phyloP scores from a whole-genome alignment of 768 basidiomycete species.

The Tylopilus rubrobrunneus region DNA sequence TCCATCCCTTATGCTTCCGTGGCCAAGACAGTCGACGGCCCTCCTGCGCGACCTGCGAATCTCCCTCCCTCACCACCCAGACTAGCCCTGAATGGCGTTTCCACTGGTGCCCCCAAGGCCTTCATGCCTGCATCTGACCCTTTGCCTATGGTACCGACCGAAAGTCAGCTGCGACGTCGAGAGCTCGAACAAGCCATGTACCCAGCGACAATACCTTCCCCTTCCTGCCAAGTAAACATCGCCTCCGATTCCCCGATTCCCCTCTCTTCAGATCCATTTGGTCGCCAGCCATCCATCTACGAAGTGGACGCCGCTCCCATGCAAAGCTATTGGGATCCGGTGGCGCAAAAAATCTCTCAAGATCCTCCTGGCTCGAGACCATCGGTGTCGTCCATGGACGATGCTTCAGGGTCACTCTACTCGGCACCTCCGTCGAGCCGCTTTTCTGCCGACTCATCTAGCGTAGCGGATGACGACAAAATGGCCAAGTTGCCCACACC shows the following conservation, averaged over 20 bases:
- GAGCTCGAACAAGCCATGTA: slow-evolving; percentile 51
- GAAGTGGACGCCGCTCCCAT: slow-evolving; percentile 29
- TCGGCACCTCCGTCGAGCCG: slow-evolving; percentile 47
- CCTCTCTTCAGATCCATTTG: slow-evolving; percentile 81
- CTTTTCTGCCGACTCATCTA: slow-evolving; percentile 73
- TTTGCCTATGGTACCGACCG: slow-evolving; percentile 33
- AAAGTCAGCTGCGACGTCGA: slow-evolving; percentile 47
- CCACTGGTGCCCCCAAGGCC: slow-evolving; percentile 55
- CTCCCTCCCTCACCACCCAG: slow-evolving; percentile 54
- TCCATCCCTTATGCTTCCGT: slow-evolving; percentile 42
- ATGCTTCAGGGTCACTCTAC: slow-evolving; percentile 11
- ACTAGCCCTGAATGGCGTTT: slow-evolving; percentile 65
- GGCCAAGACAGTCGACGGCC: slow-evolving; percentile 16
- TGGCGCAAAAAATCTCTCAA: slow-evolving; percentile 20
- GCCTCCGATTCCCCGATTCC: slow-evolving; percentile 60
- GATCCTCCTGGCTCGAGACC: slow-evolving; percentile 21
- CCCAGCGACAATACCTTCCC: slow-evolving; percentile 34
- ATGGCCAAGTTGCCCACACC: slow-evolving; percentile 38
- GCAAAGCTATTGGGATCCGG: slow-evolving; percentile 44
- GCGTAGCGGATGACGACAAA: slow-evolving; percentile 27
- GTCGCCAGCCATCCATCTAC: slow-evolving; percentile 57
- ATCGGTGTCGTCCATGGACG: slow-evolving; percentile 24
- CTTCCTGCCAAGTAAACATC: slow-evolving; percentile 21
- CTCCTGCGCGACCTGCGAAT: slow-evolving; percentile 21
- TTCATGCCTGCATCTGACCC: slow-evolving; percentile 28